A percentile compares a stretch with the other conserved stretches of the same genome.
Evolutionary conservation across 2,329 filamentous ascomycete genomes (phyloP).

Genomic region (Colletotrichum theobromicola): DNA sequence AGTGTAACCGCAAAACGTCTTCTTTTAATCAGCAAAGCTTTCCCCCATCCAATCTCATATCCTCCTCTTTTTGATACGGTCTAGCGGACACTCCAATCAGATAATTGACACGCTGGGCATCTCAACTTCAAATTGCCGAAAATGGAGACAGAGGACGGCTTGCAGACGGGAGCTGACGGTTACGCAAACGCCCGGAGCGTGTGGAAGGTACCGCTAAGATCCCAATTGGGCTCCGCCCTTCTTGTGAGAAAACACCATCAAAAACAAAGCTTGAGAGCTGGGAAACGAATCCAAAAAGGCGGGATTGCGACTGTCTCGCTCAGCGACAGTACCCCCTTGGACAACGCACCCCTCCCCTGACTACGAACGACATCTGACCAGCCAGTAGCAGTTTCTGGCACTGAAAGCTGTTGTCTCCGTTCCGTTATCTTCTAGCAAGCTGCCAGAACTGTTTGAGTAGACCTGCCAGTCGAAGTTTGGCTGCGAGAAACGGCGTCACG

Average conservation of each 20-base stretch:
- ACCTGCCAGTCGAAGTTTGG: neutral
- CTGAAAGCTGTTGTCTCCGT: neutral
- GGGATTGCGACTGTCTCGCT: constrained; percentile 16
- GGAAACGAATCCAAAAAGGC: constrained; percentile 16
- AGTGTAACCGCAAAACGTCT: neutral
- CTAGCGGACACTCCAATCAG: neutral
- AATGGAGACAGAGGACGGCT: neutral
- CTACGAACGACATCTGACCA: neutral
- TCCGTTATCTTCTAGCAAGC: neutral
- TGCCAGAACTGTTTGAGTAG: neutral
- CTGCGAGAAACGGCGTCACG: neutral
- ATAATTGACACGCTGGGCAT: neutral
- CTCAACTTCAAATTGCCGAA: neutral
- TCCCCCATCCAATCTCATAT: neutral
- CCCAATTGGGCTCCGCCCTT: constrained; percentile 17
- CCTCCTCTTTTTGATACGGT: neutral
- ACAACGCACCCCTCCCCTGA: neutral
- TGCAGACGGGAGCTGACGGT: neutral
- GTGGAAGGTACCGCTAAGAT: neutral
- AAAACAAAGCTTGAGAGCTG: constrained; percentile 10
- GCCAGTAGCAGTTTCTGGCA: neutral
- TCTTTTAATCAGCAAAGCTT: neutral
- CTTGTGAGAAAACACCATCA: constrained; percentile 1
- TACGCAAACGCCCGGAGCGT: constrained; percentile 8
- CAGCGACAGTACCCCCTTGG: neutral